Conservation (phyloP, 768 basidiomycete genomes). For the Terana coerulea region DNA sequence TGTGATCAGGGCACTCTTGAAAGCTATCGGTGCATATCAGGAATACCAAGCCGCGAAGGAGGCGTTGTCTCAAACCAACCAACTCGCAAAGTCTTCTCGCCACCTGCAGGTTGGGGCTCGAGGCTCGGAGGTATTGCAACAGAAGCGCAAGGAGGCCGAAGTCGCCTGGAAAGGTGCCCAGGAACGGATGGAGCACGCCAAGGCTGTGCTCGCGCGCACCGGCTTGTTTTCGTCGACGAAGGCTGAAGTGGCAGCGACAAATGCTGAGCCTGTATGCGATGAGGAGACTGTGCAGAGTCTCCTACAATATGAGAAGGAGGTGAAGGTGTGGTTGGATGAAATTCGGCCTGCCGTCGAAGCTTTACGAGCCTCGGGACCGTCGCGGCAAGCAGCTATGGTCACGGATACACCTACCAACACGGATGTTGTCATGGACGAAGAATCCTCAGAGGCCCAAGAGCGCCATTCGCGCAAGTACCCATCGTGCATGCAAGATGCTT, state of each 20-base stretch:
- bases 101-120: not conserved
- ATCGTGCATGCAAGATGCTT: not conserved
- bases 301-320: not conserved
- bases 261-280: not conserved
- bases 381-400: not conserved
- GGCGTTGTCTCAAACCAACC: not conserved
- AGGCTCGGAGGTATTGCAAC: not conserved
- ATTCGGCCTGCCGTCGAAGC: not conserved
- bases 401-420: too few relatives aligned
- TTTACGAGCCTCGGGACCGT: not conserved
- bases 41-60: not conserved
- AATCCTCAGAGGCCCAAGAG: not conserved
- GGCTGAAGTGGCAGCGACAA: not conserved
- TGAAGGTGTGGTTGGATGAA: not conserved
- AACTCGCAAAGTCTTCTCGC: not conserved
- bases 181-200: not conserved
- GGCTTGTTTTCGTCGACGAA: not conserved
- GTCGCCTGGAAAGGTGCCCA: not conserved
- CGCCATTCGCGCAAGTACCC: not conserved
- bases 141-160: not conserved
- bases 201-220: not conserved
- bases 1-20: not conserved
- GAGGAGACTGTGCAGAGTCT: not conserved
- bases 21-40: not conserved
- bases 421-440: too few relatives aligned